These are phyloP conservation scores for Vicia sativa DNA, from an alignment of 306 rosid species.

Conservation along the genomic window DNA sequence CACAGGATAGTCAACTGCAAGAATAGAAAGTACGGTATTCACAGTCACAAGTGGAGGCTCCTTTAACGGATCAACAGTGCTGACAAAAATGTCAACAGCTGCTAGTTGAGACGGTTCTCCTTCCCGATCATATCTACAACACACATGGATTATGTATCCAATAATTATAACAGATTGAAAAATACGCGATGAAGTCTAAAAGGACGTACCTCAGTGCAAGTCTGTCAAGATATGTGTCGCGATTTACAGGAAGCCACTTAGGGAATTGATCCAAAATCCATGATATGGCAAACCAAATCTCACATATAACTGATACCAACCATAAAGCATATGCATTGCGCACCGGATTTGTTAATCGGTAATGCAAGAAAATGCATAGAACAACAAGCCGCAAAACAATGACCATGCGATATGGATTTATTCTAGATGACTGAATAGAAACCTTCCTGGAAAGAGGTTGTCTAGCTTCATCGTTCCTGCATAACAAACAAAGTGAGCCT, in stretches of 20 bases:
- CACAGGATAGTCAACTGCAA: slow-evolving; percentile 94
- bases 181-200: slow-evolving; percentile 1
- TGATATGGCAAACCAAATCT: slow-evolving; percentile 96
- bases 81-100: slow-evolving; percentile 93
- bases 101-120: slow-evolving; percentile 95
- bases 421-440: slow-evolving; percentile 87
- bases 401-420: slow-evolving; percentile 94
- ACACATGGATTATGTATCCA: slow-evolving; percentile 29
- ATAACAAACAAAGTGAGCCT: slow-evolving; percentile 11
- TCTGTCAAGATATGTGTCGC: slow-evolving; percentile 95
- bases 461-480: slow-evolving; percentile 93
- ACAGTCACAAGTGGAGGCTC: slow-evolving; percentile 99
- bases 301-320: slow-evolving; percentile 93
- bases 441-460: slow-evolving; percentile 97
- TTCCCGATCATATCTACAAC: slow-evolving; percentile 86
- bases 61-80: slow-evolving; percentile 95
- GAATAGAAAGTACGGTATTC: slow-evolving; percentile 91
- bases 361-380: slow-evolving; percentile 83
- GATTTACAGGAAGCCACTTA: slow-evolving; percentile 96
- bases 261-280: slow-evolving; percentile 99
- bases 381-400: slow-evolving; percentile 83
- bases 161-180: slow-evolving; percentile 34
- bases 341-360: slow-evolving; percentile 94
- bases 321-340: slow-evolving; percentile 82
- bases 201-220: slow-evolving; percentile 72